Percentiles rank a stretch among this genome's conserved stretches.
Evolutionary conservation across 495 filamentous ascomycete species (phyloP).

Genomic region (Penicillium silybi): DNA sequence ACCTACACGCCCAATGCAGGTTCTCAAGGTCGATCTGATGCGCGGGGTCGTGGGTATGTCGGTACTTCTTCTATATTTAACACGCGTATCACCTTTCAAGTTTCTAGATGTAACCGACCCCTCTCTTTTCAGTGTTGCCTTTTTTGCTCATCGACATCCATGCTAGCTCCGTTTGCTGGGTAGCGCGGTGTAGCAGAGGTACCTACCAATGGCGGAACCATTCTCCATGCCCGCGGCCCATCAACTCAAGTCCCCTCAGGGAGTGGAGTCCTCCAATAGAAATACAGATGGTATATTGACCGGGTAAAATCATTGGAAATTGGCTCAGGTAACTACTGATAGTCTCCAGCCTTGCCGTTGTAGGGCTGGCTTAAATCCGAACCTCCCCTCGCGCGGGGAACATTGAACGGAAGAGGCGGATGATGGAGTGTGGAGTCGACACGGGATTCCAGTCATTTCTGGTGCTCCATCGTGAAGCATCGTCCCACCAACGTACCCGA

Average conservation of each 20-base stretch:
- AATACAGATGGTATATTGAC: not conserved
- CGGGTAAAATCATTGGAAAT: not conserved
- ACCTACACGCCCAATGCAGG: not conserved
- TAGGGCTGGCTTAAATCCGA: slow-evolving; percentile 3
- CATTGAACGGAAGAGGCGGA: not conserved
- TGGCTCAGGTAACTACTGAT: not conserved
- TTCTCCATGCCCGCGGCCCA: not conserved
- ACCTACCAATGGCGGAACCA: not conserved
- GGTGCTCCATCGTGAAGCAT: not conserved
- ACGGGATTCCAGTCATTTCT: not conserved
- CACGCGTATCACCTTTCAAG: not conserved
- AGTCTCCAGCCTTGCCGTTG: not conserved
- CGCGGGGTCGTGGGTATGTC: slow-evolving; percentile 4
- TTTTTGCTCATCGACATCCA: not conserved
- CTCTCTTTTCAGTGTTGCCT: not conserved
- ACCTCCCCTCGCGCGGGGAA: slow-evolving; percentile 9
- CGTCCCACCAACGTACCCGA: not conserved
- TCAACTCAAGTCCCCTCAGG: not conserved
- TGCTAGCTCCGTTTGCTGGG: not conserved
- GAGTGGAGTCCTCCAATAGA: not conserved
- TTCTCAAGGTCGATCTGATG: not conserved
- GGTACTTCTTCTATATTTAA: slow-evolving; percentile 10
- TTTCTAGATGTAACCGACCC: not conserved
- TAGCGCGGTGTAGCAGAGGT: not conserved
- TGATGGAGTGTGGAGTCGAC: not conserved